Conservation (phyloP, 352 stramenopile species). For the Globisporangium recalcitrans region DNA sequence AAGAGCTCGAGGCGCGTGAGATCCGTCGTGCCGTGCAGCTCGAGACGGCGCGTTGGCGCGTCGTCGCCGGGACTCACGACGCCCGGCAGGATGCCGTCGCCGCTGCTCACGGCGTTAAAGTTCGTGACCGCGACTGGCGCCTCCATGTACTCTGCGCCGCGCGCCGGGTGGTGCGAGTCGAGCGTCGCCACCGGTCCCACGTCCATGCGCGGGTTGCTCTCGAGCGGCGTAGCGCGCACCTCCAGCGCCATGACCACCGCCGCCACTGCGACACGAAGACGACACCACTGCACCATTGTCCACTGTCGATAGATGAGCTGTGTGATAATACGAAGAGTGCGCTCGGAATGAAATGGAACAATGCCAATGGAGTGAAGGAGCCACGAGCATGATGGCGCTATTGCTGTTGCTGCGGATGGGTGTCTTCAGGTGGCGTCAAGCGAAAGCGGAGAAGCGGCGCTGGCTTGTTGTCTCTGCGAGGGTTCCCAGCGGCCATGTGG, state of each 20-base stretch:
- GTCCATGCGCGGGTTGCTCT: slow-evolving; percentile 22
- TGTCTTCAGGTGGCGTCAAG: too few relatives aligned
- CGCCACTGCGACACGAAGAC: neutral
- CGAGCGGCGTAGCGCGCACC: slow-evolving; percentile 15
- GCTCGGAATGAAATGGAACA: slow-evolving; percentile 7
- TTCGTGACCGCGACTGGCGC: slow-evolving; percentile 18
- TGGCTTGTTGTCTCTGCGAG: neutral
- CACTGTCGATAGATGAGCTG: neutral
- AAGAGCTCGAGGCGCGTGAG: slow-evolving; percentile 46
- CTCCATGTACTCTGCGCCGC: slow-evolving; percentile 17
- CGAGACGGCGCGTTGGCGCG: slow-evolving; percentile 24
- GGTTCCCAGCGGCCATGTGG: slow-evolving; percentile 8
- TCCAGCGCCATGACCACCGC: too few relatives aligned
- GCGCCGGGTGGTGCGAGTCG: slow-evolving; percentile 27
- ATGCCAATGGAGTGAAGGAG: neutral
- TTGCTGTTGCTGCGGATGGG: neutral
- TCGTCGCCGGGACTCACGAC: slow-evolving; percentile 7
- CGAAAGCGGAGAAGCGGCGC: neutral
- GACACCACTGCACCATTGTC: slow-evolving; percentile 2
- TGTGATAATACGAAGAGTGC: neutral
- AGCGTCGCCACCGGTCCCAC: slow-evolving; percentile 25
- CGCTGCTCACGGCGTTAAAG: slow-evolving; percentile 16
- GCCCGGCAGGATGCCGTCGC: slow-evolving; percentile 8
- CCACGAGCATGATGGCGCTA: neutral
- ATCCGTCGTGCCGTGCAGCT: slow-evolving; percentile 35